Percentiles rank a stretch among this genome's conserved stretches.
phyloP scores from a whole-genome alignment of 345 rosid species.

The Bruguiera parviflora region DNA sequence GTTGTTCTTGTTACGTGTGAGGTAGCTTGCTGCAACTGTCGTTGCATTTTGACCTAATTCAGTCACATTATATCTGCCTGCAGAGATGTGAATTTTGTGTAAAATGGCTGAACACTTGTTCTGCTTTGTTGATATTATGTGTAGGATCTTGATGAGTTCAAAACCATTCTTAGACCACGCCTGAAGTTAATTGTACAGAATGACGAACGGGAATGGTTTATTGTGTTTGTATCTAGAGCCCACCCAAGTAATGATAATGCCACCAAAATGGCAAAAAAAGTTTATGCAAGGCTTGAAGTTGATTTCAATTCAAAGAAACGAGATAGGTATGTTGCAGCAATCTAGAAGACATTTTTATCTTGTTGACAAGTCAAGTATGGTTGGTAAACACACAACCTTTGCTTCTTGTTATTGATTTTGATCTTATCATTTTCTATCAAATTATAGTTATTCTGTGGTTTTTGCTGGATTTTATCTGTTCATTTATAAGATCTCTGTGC shows the following conservation, averaged over 20 bases:
- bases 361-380: background rate
- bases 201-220: constrained; percentile 95
- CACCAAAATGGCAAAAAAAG: constrained; percentile 76
- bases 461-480: background rate
- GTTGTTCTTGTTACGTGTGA: constrained; percentile 92
- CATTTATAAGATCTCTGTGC: too few relatives aligned
- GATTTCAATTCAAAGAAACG: constrained; percentile 94
- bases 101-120: background rate
- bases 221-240: constrained; percentile 89
- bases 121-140: background rate
- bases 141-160: constrained; percentile 97
- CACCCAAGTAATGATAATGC: constrained; percentile 90
- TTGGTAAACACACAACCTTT: background rate
- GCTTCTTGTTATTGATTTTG: background rate
- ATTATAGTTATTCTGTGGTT: background rate
- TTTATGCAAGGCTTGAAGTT: constrained; percentile 88
- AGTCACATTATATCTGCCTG: too few relatives aligned
- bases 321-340: constrained; percentile 55
- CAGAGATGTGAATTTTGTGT: too few relatives aligned
- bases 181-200: constrained; percentile 84
- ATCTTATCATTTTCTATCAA: background rate
- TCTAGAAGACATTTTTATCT: background rate
- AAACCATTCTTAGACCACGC: constrained; percentile 89
- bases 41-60: background rate
- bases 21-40: constrained; percentile 39